A percentile compares a stretch with the other conserved stretches of the same genome.
Conservation (phyloP, 176 grass and related monocot species). For the Thinopyrum elongatum region DNA sequence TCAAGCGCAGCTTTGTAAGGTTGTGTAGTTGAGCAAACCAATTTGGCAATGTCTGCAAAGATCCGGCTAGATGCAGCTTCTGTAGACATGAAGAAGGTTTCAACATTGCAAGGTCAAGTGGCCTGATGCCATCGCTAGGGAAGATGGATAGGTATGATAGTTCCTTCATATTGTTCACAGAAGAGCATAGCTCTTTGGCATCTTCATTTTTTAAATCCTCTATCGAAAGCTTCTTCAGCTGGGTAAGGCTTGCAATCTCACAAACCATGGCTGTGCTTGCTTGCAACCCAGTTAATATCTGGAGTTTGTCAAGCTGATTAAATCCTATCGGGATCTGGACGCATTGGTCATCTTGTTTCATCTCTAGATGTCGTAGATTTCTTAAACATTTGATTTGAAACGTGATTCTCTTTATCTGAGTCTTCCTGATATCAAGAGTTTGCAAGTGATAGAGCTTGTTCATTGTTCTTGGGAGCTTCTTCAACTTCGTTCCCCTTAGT, state of each 20-base stretch:
- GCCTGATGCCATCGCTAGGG: slow-evolving; percentile 24
- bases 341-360: slow-evolving; percentile 44
- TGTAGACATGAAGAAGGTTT: slow-evolving; percentile 41
- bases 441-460: slow-evolving; percentile 38
- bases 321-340: slow-evolving; percentile 30
- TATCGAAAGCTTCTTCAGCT: slow-evolving; percentile 44
- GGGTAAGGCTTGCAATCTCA: slow-evolving; percentile 32
- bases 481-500: slow-evolving; percentile 40
- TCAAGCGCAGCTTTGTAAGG: slow-evolving; percentile 48
- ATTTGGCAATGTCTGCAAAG: slow-evolving; percentile 32
- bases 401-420: slow-evolving; percentile 16
- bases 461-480: slow-evolving; percentile 37
- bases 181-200: slow-evolving; percentile 30
- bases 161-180: slow-evolving; percentile 41
- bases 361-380: slow-evolving; percentile 47
- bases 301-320: slow-evolving; percentile 27
- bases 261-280: slow-evolving; percentile 13
- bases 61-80: slow-evolving; percentile 46
- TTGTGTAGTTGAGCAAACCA: slow-evolving; percentile 42
- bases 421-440: slow-evolving; percentile 52
- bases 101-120: slow-evolving; percentile 29
- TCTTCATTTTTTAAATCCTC: slow-evolving; percentile 29
- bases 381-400: slow-evolving; percentile 40
- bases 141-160: slow-evolving; percentile 39
- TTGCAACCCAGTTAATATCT: slow-evolving; percentile 44